phyloP scores from a whole-genome alignment of 371 early-diverging fungal genomes.

The Zychaea mexicana region DNA sequence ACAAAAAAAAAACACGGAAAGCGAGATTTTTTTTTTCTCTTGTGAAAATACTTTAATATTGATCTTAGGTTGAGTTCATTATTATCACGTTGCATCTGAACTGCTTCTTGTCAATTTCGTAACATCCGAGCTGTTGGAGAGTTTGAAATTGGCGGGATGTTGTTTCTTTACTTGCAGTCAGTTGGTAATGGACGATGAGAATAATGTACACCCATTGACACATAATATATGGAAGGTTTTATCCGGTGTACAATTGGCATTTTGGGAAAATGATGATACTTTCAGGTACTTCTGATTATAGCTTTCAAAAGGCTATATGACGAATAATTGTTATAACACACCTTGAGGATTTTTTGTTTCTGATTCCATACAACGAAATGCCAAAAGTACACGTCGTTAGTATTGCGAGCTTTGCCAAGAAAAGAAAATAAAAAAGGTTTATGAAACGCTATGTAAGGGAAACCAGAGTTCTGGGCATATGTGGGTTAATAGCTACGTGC shows the following conservation, averaged over 20 bases:
- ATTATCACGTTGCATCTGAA: background rate
- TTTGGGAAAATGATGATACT: slow-evolving; percentile 1
- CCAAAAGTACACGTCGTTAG: background rate
- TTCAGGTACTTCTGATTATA: slow-evolving; percentile 4
- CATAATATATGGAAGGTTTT: background rate
- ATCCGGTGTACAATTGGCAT: slow-evolving; percentile 1
- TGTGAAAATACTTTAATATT: background rate
- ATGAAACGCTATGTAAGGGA: too few species aligned
- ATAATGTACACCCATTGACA: background rate
- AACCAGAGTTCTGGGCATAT: too few species aligned
- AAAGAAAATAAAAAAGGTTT: too few species aligned
- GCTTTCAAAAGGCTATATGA: background rate
- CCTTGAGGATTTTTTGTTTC: background rate
- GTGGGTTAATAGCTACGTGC: too few species aligned
- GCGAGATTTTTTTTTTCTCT: background rate
- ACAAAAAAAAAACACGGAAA: background rate
- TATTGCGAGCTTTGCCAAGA: too few species aligned
- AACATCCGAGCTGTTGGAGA: background rate
- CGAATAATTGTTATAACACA: background rate
- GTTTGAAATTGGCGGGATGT: background rate
- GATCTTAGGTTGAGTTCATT: slow-evolving; percentile 4
- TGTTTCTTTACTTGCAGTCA: too few species aligned
- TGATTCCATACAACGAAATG: background rate
- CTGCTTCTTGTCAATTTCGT: background rate
- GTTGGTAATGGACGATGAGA: background rate